Evolutionary conservation across 331 rosid species (phyloP).

Genomic region (Malus hybrid): DNA sequence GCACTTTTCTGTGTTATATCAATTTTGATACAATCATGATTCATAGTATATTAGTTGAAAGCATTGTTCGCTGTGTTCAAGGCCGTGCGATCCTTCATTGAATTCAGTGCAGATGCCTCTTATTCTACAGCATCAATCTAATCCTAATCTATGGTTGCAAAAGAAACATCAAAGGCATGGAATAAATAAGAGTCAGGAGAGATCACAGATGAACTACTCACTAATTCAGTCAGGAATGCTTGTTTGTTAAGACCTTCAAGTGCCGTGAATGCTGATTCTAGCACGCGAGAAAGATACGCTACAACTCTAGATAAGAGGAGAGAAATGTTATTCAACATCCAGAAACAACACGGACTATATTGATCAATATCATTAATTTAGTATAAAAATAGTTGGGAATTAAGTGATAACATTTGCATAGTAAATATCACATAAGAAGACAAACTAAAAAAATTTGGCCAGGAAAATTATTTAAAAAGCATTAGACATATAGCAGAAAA

Average conservation of each 20-base stretch:
- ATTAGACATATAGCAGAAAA: background rate
- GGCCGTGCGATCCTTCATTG: background rate
- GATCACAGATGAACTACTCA: slow-evolving; percentile 27
- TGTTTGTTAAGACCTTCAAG: slow-evolving; percentile 96
- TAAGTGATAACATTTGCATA: background rate
- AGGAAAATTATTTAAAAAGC: background rate
- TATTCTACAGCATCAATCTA: background rate
- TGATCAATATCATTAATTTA: background rate
- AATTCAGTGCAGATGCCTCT: background rate
- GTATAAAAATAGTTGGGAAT: background rate
- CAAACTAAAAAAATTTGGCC: background rate
- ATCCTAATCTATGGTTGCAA: background rate
- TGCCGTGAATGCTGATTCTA: slow-evolving; percentile 96
- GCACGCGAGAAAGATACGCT: slow-evolving; percentile 94
- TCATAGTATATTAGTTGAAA: background rate
- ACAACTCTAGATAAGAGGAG: slow-evolving; percentile 64
- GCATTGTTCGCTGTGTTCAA: background rate
- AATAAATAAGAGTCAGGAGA: background rate
- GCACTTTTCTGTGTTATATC: background rate
- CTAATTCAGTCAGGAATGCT: slow-evolving; percentile 89
- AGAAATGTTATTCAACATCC: slow-evolving; percentile 18
- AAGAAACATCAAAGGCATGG: background rate
- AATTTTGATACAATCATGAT: background rate
- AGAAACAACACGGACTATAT: background rate
- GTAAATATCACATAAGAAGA: background rate